phyloP scores from a whole-genome alignment of 257 asterid genomes.

The Nicotiana knightiana region DNA sequence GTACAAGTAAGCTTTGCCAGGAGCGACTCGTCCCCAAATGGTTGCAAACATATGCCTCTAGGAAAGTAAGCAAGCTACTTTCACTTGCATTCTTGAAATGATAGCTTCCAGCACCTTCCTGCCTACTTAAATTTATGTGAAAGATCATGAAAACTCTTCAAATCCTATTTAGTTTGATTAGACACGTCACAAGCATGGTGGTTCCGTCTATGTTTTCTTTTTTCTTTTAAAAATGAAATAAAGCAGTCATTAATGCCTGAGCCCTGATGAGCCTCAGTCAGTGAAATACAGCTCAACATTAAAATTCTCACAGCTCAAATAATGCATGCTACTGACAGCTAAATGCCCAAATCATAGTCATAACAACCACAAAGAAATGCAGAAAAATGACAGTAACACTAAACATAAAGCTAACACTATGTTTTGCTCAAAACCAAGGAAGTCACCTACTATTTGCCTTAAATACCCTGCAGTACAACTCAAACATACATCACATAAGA shows the following conservation, averaged over 20 bases:
- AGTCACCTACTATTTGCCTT: not conserved
- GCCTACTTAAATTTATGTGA: not conserved
- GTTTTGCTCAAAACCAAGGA: not conserved
- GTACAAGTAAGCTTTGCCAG: not conserved
- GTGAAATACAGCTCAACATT: not conserved
- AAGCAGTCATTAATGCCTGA: not conserved
- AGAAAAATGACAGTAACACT: not conserved
- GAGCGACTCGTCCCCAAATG: not conserved
- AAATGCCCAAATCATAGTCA: not conserved
- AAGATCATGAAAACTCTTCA: not conserved
- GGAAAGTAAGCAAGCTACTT: not conserved
- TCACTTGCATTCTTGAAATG: not conserved
- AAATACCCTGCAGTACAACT: not conserved
- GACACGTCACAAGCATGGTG: not conserved
- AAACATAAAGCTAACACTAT: not conserved
- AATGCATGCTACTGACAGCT: not conserved
- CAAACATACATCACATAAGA: not conserved
- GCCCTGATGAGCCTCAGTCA: not conserved
- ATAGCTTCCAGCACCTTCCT: not conserved
- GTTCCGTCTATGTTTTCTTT: not conserved
- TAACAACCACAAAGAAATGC: not conserved
- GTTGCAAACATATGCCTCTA: not conserved
- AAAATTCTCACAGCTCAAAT: not conserved
- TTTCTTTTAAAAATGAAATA: not conserved
- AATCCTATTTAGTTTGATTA: not conserved